These are phyloP conservation scores for Salix exigua DNA, from an alignment of 345 rosid genomes.

Conservation along the genomic window DNA sequence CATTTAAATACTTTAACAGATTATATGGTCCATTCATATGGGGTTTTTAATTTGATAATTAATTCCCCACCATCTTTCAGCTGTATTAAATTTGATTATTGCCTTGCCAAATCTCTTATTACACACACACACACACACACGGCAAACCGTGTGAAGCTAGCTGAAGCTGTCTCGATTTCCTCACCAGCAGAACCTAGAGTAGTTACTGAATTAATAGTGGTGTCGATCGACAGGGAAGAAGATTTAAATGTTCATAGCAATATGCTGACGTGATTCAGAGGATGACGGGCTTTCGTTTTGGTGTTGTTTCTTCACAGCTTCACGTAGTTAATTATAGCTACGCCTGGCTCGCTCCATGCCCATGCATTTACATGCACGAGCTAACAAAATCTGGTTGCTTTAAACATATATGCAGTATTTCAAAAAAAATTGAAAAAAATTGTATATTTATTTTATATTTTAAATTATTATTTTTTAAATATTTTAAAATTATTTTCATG, in stretches of 20 bases:
- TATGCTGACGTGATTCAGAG: background rate
- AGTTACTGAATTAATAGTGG: background rate
- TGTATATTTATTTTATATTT: no score
- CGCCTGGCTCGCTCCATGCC: background rate
- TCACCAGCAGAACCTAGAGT: background rate
- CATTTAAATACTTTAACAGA: background rate
- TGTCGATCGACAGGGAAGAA: background rate
- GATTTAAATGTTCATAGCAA: background rate
- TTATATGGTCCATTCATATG: background rate
- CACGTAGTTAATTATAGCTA: background rate
- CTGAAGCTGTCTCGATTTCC: background rate
- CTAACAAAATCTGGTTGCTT: background rate
- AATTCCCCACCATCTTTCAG: background rate
- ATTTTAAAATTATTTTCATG: no score
- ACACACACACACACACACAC: no score
- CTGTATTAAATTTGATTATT: background rate
- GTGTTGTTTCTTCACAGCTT: background rate
- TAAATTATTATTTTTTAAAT: no score
- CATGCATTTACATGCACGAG: background rate
- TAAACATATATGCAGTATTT: no score
- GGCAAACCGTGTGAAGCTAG: background rate
- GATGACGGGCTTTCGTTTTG: background rate
- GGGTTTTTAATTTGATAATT: background rate
- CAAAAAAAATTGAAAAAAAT: no score
- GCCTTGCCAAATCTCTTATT: background rate